Conservation (phyloP, 1,139 yeast genomes). For the Yamadazyma spencermartinsiae region DNA sequence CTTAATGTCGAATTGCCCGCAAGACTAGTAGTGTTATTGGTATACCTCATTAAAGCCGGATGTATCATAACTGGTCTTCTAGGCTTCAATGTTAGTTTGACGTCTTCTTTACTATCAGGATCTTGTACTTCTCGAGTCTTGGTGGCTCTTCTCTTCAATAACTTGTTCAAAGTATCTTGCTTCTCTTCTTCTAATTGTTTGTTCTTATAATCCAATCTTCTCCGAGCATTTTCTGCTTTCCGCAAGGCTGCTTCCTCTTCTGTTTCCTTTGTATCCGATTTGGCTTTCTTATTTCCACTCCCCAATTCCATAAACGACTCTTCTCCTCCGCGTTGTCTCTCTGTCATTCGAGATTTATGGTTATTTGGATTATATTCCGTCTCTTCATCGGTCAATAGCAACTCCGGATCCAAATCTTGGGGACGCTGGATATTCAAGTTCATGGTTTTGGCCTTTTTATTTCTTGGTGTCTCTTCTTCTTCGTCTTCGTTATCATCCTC, state of each 20-base stretch:
- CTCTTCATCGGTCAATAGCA: slow-evolving; percentile 46
- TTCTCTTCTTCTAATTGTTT: slow-evolving; percentile 89
- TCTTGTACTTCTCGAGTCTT: slow-evolving; percentile 45
- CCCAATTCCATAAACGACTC: slow-evolving; percentile 33
- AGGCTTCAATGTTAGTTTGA: slow-evolving; percentile 27
- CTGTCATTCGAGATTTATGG: slow-evolving; percentile 60
- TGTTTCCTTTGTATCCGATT: slow-evolving; percentile 52
- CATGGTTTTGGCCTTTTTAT: slow-evolving; percentile 2
- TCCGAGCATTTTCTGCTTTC: slow-evolving; percentile 85
- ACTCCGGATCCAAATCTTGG: slow-evolving; percentile 38
- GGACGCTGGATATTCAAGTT: slow-evolving; percentile 15
- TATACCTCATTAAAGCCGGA: slow-evolving; percentile 31
- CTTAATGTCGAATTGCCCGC: slow-evolving; percentile 2
- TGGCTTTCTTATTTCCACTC: slow-evolving; percentile 18
- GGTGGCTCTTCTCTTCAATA: slow-evolving; percentile 79
- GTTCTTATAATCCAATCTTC: slow-evolving; percentile 82
- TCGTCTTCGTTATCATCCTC: slow-evolving; percentile 23
- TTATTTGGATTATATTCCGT: slow-evolving; percentile 44
- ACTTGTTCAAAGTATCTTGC: slow-evolving; percentile 81
- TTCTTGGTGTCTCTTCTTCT: slow-evolving; percentile 19
- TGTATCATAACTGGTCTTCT: slow-evolving; percentile 38
- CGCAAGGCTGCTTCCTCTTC: slow-evolving; percentile 83
- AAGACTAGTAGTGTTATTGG: slow-evolving; percentile 3
- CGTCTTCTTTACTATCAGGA: slow-evolving; percentile 12
- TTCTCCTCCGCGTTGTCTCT: slow-evolving; percentile 52